These are phyloP conservation scores for Raddia guianensis DNA, from an alignment of 176 grass and related monocot genomes.

Conservation along the genomic window DNA sequence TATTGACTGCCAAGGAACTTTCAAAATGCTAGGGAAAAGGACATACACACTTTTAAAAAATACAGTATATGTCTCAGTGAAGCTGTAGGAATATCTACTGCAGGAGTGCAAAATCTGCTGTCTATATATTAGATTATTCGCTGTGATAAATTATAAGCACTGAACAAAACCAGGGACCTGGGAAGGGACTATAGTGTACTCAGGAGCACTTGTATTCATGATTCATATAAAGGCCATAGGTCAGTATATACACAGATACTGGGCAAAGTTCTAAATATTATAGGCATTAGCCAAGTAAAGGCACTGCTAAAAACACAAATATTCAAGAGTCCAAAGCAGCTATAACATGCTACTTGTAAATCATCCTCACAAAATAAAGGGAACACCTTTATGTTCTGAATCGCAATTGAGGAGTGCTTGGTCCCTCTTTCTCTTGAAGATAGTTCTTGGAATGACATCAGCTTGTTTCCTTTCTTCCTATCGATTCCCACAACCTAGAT, in stretches of 20 bases:
- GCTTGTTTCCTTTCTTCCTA: conserved; percentile 75
- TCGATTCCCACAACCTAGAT: conserved; percentile 84
- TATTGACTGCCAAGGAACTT: not conserved
- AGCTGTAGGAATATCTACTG: conserved; percentile 33
- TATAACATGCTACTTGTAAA: conserved; percentile 3
- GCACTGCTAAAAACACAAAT: conserved; percentile 24
- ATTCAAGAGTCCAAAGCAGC: conserved; percentile 21
- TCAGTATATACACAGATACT: too few species aligned
- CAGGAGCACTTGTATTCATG: not conserved
- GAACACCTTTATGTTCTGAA: conserved; percentile 79
- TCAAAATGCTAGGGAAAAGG: conserved; percentile 13
- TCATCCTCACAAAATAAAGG: conserved; percentile 1
- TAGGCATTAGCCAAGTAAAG: conserved; percentile 25
- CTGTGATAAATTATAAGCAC: conserved; percentile 27
- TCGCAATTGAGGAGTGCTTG: conserved; percentile 68
- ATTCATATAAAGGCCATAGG: too few species aligned
- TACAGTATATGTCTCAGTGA: not conserved
- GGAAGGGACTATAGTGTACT: conserved; percentile 1
- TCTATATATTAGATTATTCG: conserved; percentile 12
- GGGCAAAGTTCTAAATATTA: conserved; percentile 26
- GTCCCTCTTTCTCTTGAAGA: conserved; percentile 94
- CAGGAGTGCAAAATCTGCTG: conserved; percentile 12
- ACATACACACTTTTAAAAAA: not conserved
- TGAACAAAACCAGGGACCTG: conserved; percentile 2
- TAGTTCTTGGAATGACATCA: conserved; percentile 96